Evolutionary conservation across 225 moss, liverwort and hornwort species (phyloP).

Genomic region (Thuidium tamariscinum): DNA sequence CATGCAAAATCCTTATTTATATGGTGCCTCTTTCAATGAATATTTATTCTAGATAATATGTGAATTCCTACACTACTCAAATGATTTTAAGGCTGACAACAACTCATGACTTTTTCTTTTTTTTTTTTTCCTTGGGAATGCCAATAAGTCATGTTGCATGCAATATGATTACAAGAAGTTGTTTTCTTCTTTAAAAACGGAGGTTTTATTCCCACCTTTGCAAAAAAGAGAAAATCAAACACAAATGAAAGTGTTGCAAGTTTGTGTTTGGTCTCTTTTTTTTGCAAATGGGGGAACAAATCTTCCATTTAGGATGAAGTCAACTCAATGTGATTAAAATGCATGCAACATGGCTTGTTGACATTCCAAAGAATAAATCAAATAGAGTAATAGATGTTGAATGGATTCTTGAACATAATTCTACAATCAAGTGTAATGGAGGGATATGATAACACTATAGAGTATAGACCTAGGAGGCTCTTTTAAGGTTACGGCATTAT

Average conservation of each 20-base stretch:
- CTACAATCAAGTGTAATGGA: background rate
- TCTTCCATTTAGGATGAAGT: background rate
- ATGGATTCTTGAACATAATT: background rate
- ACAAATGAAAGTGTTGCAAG: background rate
- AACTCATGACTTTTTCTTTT: background rate
- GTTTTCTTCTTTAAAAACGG: too few species aligned
- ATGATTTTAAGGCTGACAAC: background rate
- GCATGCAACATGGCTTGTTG: background rate
- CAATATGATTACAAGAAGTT: too few species aligned
- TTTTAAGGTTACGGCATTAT: too few species aligned
- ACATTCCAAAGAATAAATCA: too few species aligned
- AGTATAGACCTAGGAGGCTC: too few species aligned
- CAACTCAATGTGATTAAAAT: background rate
- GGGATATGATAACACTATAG: too few species aligned
- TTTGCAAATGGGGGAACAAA: fast-evolving
- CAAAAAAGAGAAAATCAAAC: too few species aligned
- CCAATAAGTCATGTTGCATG: too few species aligned
- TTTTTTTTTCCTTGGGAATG: too few species aligned
- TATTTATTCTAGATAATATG: background rate
- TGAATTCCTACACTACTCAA: background rate
- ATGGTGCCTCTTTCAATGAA: background rate
- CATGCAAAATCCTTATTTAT: fast-evolving
- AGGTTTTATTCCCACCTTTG: too few species aligned
- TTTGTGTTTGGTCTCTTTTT: fast-evolving
- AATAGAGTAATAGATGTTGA: background rate